Percentiles rank a stretch among this genome's conserved stretches.
These are phyloP conservation scores for Phoma herbarum DNA, from an alignment of 2,329 filamentous ascomycete genomes.

Conservation along the genomic window DNA sequence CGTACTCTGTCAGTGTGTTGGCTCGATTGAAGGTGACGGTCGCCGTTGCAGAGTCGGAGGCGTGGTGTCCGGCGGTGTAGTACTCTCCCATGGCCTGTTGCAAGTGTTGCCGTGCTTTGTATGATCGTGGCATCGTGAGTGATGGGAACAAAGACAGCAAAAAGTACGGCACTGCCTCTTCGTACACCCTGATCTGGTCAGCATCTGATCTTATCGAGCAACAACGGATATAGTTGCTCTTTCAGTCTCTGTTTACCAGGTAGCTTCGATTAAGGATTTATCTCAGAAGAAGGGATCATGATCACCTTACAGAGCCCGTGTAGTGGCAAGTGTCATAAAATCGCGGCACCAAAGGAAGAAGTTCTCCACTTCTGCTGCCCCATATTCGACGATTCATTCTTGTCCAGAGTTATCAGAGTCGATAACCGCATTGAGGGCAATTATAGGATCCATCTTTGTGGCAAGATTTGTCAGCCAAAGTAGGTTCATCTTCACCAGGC, in stretches of 20 bases:
- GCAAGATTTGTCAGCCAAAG: conserved; percentile 5
- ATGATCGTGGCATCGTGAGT: neutral
- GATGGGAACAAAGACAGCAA: neutral
- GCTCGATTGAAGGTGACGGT: conserved; percentile 3
- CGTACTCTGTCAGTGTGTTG: neutral
- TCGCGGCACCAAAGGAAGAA: conserved; percentile 8
- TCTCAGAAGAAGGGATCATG: conserved; percentile 2
- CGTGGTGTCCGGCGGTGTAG: neutral
- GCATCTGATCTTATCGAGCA: neutral
- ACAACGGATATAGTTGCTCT: neutral
- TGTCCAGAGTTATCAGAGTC: neutral
- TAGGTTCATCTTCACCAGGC: conserved; percentile 8
- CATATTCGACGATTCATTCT: neutral
- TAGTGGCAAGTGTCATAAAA: conserved; percentile 6
- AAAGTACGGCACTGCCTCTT: conserved; percentile 4
- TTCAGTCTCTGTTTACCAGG: neutral
- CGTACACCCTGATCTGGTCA: neutral
- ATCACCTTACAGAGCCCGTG: conserved; percentile 2
- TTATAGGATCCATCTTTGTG: neutral
- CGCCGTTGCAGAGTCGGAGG: neutral
- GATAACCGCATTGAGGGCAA: neutral
- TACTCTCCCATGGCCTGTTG: neutral
- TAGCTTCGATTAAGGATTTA: neutral
- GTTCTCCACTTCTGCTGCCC: conserved; percentile 2
- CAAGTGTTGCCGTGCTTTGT: neutral